Conservation (phyloP, 306 rosid genomes). For the Quercus variabilis region DNA sequence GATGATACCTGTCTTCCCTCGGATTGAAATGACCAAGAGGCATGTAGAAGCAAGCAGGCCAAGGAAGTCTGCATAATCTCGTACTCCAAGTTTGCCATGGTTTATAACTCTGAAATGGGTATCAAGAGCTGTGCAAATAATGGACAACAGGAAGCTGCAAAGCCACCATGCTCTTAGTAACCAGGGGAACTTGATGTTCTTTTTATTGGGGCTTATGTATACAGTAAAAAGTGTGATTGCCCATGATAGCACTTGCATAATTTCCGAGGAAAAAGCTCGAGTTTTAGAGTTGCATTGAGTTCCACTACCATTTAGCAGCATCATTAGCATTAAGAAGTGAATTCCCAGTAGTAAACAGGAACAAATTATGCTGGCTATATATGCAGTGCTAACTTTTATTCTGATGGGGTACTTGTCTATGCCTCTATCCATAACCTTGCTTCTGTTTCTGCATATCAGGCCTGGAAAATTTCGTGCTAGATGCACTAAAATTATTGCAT, state of each 20-base stretch:
- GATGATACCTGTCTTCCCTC: slow-evolving; percentile 59
- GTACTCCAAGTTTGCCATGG: slow-evolving; percentile 26
- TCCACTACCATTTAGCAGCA: slow-evolving; percentile 41
- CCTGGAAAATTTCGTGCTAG: slow-evolving; percentile 17
- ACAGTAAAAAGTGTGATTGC: slow-evolving; percentile 36
- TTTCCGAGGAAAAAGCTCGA: slow-evolving; percentile 51
- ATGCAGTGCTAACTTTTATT: slow-evolving; percentile 36
- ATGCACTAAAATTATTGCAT: slow-evolving; percentile 35
- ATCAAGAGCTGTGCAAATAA: slow-evolving; percentile 36
- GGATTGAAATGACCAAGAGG: slow-evolving; percentile 51
- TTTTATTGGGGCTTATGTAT: slow-evolving; percentile 27
- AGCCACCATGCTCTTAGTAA: slow-evolving; percentile 83
- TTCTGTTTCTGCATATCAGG: slow-evolving; percentile 20
- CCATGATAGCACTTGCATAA: slow-evolving; percentile 50
- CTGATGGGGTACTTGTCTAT: slow-evolving; percentile 24
- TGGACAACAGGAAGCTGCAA: slow-evolving; percentile 50
- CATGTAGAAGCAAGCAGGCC: slow-evolving; percentile 52
- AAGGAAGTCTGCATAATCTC: slow-evolving; percentile 55
- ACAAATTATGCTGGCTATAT: slow-evolving; percentile 49
- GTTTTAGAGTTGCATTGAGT: slow-evolving; percentile 42
- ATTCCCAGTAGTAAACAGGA: slow-evolving; percentile 38
- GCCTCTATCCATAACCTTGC: slow-evolving; percentile 28
- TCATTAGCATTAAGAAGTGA: slow-evolving; percentile 38
- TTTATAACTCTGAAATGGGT: slow-evolving; percentile 27
- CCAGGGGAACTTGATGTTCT: slow-evolving; percentile 57